Conservation (phyloP, 108 stramenopile species). For the Cyclotella choctawhatcheeana region DNA sequence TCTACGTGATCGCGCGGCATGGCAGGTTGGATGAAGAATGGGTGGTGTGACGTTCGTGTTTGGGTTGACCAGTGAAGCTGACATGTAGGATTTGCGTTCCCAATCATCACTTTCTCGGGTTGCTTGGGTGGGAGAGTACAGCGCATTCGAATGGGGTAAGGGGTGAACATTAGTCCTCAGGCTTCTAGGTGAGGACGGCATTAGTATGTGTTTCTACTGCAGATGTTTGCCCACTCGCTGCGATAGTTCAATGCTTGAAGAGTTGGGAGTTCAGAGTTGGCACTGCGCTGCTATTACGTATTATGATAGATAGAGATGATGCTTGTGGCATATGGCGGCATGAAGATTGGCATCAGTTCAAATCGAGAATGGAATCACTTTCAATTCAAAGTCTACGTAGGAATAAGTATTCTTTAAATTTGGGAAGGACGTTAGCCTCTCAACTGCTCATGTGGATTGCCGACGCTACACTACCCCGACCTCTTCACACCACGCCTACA, state of each 20-base stretch:
- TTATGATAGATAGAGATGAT: neutral
- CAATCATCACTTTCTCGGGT: conserved; percentile 4
- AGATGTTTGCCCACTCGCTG: no score
- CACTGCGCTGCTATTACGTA: no score
- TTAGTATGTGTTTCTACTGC: neutral
- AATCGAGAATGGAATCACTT: no score
- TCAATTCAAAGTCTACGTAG: conserved; percentile 6
- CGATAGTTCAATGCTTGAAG: no score
- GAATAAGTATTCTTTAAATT: no score
- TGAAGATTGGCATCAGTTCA: conserved; percentile 3
- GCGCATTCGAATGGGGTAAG: neutral
- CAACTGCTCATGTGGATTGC: no score
- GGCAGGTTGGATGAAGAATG: neutral
- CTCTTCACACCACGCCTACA: no score
- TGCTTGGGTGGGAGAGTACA: conserved; percentile 4
- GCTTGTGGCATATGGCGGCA: neutral
- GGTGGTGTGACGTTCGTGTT: neutral
- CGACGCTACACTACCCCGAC: no score
- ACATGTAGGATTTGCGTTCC: neutral
- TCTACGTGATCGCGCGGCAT: neutral
- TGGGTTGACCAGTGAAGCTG: neutral
- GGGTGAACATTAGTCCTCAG: conserved; percentile 5
- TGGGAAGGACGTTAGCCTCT: no score
- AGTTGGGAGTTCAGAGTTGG: no score
- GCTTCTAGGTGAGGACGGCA: conserved; percentile 12